Evolutionary conservation across 139 green algal genomes (phyloP), one percentile per base, ranked within the genome.

Genomic region (Dunaliella primolecta): DNA sequence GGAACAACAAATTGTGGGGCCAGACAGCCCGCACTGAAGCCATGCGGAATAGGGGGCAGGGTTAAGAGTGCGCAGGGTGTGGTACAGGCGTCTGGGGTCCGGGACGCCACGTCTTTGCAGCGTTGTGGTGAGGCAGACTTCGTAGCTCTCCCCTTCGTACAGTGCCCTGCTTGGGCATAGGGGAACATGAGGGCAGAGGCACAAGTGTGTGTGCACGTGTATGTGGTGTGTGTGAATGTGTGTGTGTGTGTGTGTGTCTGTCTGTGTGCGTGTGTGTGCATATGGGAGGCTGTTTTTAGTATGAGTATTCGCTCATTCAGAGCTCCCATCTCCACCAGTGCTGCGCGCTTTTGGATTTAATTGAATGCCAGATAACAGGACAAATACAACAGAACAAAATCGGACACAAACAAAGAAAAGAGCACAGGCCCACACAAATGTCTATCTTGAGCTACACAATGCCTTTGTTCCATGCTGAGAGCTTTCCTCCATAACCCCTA

Each of bases 121-220:
- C 38, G 85, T 79, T 0, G 93, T 99, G 30, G 97, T 99, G 38
- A 99, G 91, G 86, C 97, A 99, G 36, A 99, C 88, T 90, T 99
- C 97, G 90, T 99, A 99, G 75, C 92, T 97, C 30, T 99, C 94
- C 0, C 97, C 97, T 3, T 88, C 89, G 25, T 88, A n/a, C 86
- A 98, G 90, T 25, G 89, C 92, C 11, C 78, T 94, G 81, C 55
- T 11, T 27, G 36, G n/a, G n/a, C n/a, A n/a, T n/a, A n/a, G n/a
- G n/a, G n/a, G n/a, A n/a, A n/a, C n/a, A n/a, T n/a, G n/a, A n/a
- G n/a, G n/a, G n/a, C n/a, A n/a, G n/a, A n/a, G n/a, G n/a, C n/a
- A n/a, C n/a, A 36, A 36, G 7, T 27, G n/a, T 36, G 75, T 36
- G 75, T 33, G 75, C 7, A 2, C 1, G 75, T 33, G n/a, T 36